These are phyloP conservation scores for Rhodotorula kratochvilovae DNA, from an alignment of 768 basidiomycete genomes.

Conservation along the genomic window DNA sequence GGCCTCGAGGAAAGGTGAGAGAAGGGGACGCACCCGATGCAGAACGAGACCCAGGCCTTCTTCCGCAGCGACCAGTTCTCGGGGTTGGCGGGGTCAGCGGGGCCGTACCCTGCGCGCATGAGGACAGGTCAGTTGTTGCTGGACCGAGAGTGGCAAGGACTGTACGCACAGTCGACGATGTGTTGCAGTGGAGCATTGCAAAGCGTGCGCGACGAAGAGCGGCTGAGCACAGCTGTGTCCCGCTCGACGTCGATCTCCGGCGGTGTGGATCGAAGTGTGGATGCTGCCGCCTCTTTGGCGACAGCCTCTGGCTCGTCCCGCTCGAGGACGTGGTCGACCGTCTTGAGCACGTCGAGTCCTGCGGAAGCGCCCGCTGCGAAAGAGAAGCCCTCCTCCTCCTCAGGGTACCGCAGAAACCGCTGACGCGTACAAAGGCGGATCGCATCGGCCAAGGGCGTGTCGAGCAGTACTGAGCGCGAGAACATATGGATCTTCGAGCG, in stretches of 20 bases:
- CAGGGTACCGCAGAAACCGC: slow-evolving; percentile 2
- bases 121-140: neutral
- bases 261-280: too few species aligned
- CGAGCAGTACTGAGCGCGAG: neutral
- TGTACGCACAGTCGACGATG: too few species aligned
- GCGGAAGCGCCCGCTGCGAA: neutral
- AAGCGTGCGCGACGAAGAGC: too few species aligned
- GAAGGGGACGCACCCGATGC: slow-evolving; percentile 5
- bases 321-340: too few species aligned
- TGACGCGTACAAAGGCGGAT: neutral
- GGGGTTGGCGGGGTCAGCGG: slow-evolving; percentile 34
- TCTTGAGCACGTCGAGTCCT: too few species aligned
- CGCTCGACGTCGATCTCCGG: too few species aligned
- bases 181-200: too few species aligned
- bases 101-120: slow-evolving; percentile 12
- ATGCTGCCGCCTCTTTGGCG: too few species aligned
- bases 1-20: neutral
- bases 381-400: neutral
- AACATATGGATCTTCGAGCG: too few species aligned
- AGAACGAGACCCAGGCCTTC: slow-evolving; percentile 12
- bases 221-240: too few species aligned
- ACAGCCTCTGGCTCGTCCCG: too few species aligned
- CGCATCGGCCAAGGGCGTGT: neutral
- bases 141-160: too few species aligned
- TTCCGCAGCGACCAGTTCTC: slow-evolving; percentile 27